Evolutionary conservation across 2,329 filamentous ascomycete species (phyloP).

Genomic region (Talaromyces sp.): DNA sequence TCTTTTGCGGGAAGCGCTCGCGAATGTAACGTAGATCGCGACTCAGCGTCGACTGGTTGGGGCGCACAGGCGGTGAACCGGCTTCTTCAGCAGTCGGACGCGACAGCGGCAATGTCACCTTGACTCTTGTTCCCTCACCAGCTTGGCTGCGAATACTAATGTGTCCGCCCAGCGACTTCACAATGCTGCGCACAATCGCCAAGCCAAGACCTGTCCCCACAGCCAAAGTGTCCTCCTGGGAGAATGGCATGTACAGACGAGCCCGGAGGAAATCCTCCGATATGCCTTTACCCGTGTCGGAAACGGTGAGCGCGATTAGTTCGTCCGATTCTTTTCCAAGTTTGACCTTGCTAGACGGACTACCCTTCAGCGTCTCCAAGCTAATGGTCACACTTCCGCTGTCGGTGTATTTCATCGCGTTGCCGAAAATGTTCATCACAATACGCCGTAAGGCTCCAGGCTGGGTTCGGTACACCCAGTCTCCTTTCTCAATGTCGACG

Average conservation of each 20-base stretch:
- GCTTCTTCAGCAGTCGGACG: constrained; percentile 25
- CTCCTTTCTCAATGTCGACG: constrained; percentile 47
- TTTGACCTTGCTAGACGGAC: constrained; percentile 19
- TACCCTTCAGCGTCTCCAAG: constrained; percentile 27
- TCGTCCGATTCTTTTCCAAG: constrained; percentile 28
- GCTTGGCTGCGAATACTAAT: constrained; percentile 54
- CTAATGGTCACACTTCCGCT: constrained; percentile 48
- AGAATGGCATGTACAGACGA: constrained; percentile 54
- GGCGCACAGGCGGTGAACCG: constrained; percentile 14
- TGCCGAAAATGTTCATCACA: constrained; percentile 60
- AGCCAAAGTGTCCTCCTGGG: constrained; percentile 58
- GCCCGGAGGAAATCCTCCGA: constrained; percentile 57
- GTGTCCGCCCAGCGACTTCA: constrained; percentile 55
- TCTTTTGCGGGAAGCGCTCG: constrained; percentile 21
- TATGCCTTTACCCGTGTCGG: constrained; percentile 64
- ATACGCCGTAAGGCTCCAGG: constrained; percentile 53
- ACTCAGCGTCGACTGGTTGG: constrained; percentile 20
- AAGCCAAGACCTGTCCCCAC: constrained; percentile 53
- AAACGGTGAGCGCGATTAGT: constrained; percentile 44
- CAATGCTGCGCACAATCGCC: constrained; percentile 59
- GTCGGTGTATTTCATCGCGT: constrained; percentile 59
- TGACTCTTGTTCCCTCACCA: constrained; percentile 53
- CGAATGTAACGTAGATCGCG: constrained; percentile 22
- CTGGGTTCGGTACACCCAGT: constrained; percentile 54
- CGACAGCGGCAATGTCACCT: constrained; percentile 43